Base-by-base conservation (phyloP, 768 basidiomycete genomes). In the Termitomyces sp. region DNA sequence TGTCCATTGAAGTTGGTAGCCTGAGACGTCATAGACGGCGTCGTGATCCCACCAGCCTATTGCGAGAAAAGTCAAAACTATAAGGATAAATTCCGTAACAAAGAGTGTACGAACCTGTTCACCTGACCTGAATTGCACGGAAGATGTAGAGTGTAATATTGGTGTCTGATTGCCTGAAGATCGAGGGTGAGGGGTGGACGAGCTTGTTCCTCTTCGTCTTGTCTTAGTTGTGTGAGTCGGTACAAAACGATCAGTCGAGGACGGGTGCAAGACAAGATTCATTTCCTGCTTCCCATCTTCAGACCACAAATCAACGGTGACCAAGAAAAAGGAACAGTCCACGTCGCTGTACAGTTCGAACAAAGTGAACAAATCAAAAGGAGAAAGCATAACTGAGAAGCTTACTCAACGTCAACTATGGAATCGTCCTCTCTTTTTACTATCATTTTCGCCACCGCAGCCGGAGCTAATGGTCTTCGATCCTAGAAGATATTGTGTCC, bases 281-380 rank as follows among this genome's bases (percentile, higher is more conserved):
- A 88, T 88, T 67, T 96, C 92, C 31, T 86, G 81, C 62, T 80
- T 84, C 15, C 85, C 88, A 64, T 94, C 92, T 45, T 78, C 80
- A 0, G 91, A 92, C 90, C 93, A 96, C 2, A 98, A 75, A 73
- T 97, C 94, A n/a, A 92, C 92, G 18, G 91, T 90, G 28, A 93
- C 88, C 44, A 97, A 72, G 69, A 98, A 92, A 73, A 94, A 95
- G 1, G 90, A 89, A 60, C 81, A 85, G 70, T 95, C 90, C 51
- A 96, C 78, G 48, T 92, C 87, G 62, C 94, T 96, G 66, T 13
- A 52, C 16, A 52, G 2, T 8, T 29, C 57, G 31, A 33, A 58
- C 50, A 47, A 29, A 44, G 28, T 29, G 22, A 8, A n/a, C n/a
- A n/a, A 34, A 53, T 51, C 42, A 39, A 46, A 51, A 51, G 50